Conservation (phyloP, 2,329 filamentous ascomycete species). For the Neofusicoccum ribis region DNA sequence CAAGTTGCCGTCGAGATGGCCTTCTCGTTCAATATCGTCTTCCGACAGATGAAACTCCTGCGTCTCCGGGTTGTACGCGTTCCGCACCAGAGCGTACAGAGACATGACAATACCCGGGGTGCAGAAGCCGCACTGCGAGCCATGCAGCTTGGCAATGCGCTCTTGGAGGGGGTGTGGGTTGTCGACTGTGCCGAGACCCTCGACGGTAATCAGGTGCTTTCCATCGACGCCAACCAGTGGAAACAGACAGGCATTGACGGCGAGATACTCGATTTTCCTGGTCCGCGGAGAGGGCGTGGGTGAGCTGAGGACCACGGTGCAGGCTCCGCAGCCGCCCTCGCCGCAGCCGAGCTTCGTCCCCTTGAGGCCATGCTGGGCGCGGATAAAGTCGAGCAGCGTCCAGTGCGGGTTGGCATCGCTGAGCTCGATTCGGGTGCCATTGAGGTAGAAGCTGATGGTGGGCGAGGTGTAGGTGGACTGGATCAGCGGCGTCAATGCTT, state of each 20-base stretch:
- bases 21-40: conserved; percentile 39
- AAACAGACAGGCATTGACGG: conserved; percentile 90
- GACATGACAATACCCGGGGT: conserved; percentile 95
- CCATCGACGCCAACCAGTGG: conserved; percentile 89
- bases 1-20: conserved; percentile 83
- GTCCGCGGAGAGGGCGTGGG: conserved; percentile 25
- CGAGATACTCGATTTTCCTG: conserved; percentile 86
- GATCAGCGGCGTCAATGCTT: conserved; percentile 64
- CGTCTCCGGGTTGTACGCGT: conserved; percentile 47
- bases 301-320: conserved; percentile 67
- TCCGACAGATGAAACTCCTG: conserved; percentile 36
- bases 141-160: conserved; percentile 83
- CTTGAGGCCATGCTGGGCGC: conserved; percentile 78
- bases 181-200: conserved; percentile 86
- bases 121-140: conserved; percentile 92
- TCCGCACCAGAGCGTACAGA: conserved; percentile 85
- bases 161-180: conserved; percentile 86
- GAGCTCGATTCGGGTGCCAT: conserved; percentile 80
- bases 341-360: conserved; percentile 95
- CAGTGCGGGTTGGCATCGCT: conserved; percentile 87
- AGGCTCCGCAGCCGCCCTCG: conserved; percentile 93
- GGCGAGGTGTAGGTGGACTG: conserved; percentile 75
- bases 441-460: conserved; percentile 78
- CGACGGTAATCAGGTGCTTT: conserved; percentile 95
- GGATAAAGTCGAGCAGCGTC: conserved; percentile 87